Base-by-base conservation (phyloP, 495 filamentous ascomycete species). In the Aspergillus ellipticus region DNA sequence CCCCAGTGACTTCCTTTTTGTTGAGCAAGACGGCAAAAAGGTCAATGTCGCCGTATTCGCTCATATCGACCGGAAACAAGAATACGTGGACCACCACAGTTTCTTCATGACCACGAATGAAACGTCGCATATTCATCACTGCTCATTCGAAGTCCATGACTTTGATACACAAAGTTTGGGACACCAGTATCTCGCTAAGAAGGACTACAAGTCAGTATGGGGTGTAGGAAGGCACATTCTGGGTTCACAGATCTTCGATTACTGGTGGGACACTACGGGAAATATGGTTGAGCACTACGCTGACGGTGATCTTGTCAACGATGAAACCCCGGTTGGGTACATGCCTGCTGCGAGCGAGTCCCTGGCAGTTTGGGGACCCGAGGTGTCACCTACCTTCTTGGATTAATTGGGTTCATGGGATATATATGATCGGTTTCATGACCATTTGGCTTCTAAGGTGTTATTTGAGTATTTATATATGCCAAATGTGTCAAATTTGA, bases 191-290 rank as follows among this genome's bases (percentile, higher is more conserved):
- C 75, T 92, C 7, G 74, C 75, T 0, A 65, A 79, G 55, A 82
- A 85, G 65, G 81, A 80, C 1, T 88, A 88, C 63, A 74, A 79
- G 54, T 81, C 80, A 55, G 85, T 85, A 52, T 92, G 88, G 88
- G 88, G 88, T 0, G 80, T 92, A 5, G 88, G 88, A 11, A 67
- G 88, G 21, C 88, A 92, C 67, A 79, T 89, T 33, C 78, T 90
- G 56, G 88, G 88, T 82, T 82, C 77, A 48, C 86, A 89, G 71
- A 83, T 89, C 22, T 89, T 89, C 55, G 86, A 89, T 65, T 89
- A 89, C 66, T 89, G 86, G 85, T 85, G 41, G 45, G 83, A 87
- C 66, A 75, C 80, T 0, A 74, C 66, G 8, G 64, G 71, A 1
- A 80, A 82, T 62, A 83, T 85, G 57, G 62, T 87, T 57, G 85